Base-by-base conservation (phyloP, 2,329 filamentous ascomycete species). In the Leptographium wingfieldii region DNA sequence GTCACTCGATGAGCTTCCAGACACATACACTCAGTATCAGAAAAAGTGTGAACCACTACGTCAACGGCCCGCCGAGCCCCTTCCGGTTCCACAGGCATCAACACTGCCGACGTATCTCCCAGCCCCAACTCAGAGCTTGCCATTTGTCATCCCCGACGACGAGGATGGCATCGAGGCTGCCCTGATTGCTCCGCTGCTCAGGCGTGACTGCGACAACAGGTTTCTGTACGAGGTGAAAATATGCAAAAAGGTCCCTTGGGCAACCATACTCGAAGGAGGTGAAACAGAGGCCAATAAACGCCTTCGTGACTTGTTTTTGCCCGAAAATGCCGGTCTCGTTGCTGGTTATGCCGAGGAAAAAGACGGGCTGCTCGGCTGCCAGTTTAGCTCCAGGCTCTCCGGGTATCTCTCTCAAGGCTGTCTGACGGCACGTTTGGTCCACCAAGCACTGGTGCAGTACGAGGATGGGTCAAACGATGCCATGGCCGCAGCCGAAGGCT, bases 331-430 rank as follows among this genome's bases (percentile, higher is more conserved):
- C 1, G 85, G 85, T 1, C 73, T 78, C 7, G 82, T 87, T 71
- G 80, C 76, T 0, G 71, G 73, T 1, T 92, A 92, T 70, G 86
- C 88, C 67, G 77, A 81, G 22, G 88, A 85, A 0, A 80, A 87
- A 2, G 90, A 92, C 61, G 86, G 85, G 0, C 76, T 91, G 1
- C 69, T 91, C 0, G 88, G 87, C 1, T 68, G 76, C 1, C 85
- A 90, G 64, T 90, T 85, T 67, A 88, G 84, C 66, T 90, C 87
- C 3, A 92, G 91, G 62, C 74, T 92, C 0, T 90, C 88, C 0
- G 85, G 82, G 0, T 92, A 83, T 68, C 76, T 92, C 0, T 80
- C 87, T 0, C 78, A 88, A 14, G 89, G 89, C 3, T 87, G 83
- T 65, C 75, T 92, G 52, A 87, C 87, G 0, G 84, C 87, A 1